These are phyloP conservation scores for Yamadazyma taylorii DNA, from an alignment of 1,139 yeast species.

Conservation along the genomic window DNA sequence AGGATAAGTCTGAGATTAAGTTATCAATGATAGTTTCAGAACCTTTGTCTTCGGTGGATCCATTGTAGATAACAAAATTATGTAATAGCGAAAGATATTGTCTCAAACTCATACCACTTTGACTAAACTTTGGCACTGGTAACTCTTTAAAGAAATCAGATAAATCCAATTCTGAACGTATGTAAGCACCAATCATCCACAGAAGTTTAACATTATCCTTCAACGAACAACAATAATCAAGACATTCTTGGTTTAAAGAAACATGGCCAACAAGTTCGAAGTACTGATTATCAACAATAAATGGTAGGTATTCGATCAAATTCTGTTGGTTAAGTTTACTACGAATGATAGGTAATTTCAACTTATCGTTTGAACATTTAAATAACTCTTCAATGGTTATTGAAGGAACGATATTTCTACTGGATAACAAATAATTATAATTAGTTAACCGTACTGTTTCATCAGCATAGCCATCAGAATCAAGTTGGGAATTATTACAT, in stretches of 20 bases:
- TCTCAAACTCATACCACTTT: background rate
- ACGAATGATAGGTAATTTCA: background rate
- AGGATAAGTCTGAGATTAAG: conserved; percentile 6
- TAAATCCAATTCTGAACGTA: background rate
- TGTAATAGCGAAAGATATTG: background rate
- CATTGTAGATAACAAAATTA: too few relatives aligned
- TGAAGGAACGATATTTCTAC: background rate
- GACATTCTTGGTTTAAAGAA: background rate
- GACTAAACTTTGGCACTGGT: background rate
- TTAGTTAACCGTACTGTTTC: background rate
- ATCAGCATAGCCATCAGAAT: background rate
- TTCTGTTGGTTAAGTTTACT: background rate
- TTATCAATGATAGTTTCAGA: background rate
- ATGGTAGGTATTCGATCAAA: background rate
- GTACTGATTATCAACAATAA: background rate
- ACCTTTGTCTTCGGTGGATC: too few relatives aligned
- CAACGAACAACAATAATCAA: background rate
- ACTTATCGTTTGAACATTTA: background rate
- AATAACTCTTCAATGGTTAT: background rate
- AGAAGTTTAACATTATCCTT: background rate
- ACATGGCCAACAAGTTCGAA: background rate
- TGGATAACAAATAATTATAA: background rate
- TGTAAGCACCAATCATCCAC: background rate
- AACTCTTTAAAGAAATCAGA: background rate
- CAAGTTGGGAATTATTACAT: background rate